Conservation (phyloP, 352 stramenopile species). For the Phytopythium chamaehyphon region DNA sequence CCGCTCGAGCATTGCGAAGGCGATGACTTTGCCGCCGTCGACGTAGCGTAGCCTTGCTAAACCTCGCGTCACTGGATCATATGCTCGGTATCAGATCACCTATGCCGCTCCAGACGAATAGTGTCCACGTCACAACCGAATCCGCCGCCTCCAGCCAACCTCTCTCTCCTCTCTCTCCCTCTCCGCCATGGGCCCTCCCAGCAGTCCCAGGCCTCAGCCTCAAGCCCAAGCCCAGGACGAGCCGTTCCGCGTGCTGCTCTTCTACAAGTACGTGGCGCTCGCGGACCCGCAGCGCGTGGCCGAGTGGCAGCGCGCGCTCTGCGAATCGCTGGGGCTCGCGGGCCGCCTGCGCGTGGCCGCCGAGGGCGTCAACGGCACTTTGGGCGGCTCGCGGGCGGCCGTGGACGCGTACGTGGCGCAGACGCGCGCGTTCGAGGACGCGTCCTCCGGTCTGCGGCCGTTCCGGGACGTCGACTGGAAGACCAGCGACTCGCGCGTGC, state of each 20-base stretch:
- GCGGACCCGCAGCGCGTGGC: slow-evolving; percentile 34
- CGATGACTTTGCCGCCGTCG: too few relatives aligned
- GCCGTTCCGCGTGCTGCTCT: slow-evolving; percentile 52
- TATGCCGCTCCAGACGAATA: too few relatives aligned
- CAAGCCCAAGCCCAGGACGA: background rate
- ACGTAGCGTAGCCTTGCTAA: too few relatives aligned
- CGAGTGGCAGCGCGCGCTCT: slow-evolving; percentile 41
- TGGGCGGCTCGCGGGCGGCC: slow-evolving; percentile 34
- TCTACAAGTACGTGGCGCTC: slow-evolving; percentile 83
- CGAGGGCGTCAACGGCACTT: slow-evolving; percentile 87
- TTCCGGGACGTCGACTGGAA: slow-evolving; percentile 81
- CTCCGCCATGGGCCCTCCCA: slow-evolving; percentile 4
- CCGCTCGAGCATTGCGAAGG: too few relatives aligned
- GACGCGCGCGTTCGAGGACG: slow-evolving; percentile 36
- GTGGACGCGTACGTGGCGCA: slow-evolving; percentile 62
- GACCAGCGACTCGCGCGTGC: slow-evolving; percentile 39
- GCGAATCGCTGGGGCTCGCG: slow-evolving; percentile 41
- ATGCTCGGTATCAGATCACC: too few relatives aligned
- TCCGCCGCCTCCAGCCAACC: slow-evolving; percentile 7
- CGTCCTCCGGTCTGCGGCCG: background rate
- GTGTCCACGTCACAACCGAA: slow-evolving; percentile 9
- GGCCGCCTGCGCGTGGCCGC: slow-evolving; percentile 72
- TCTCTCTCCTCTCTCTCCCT: slow-evolving; percentile 8
- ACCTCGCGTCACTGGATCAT: too few relatives aligned
- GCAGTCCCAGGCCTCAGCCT: background rate